Base-by-base conservation (phyloP, 148 eudicot genomes). In the Rhododendron williamsianum region DNA sequence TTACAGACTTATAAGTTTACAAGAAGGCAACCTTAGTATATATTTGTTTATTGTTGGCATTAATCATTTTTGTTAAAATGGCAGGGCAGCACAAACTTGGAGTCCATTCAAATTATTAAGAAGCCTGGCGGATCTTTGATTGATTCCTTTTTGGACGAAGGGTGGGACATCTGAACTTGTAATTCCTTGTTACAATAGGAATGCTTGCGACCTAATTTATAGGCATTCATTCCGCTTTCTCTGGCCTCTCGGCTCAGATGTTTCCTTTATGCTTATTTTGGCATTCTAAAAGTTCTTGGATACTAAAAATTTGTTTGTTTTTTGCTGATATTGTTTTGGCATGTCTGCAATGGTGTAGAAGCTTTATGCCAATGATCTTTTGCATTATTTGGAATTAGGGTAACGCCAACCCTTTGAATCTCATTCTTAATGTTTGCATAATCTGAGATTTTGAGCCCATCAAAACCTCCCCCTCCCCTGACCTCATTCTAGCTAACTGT, bases 61-160 rank as follows among this genome's bases (percentile, higher is more conserved):
- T 83, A 56, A 65, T 56, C 11, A 80, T 67, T 56, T 80, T 56
- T 82, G 84, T 60, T 78, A 30, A 78, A 85, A 87, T 93, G 87
- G 86, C 94, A 97, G 98, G 99, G 99, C 2, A 97, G 99, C 87
- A 97, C 99, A 72, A 97, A 97, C 87, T 86, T 97, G 88, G 99
- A 95, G 90, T 85, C 99, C 83, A 97, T 97, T 82, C 99, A 97
- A 86, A 97, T 97, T 82, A 97, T 97, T 67, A 97, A 97, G 94
- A 97, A 95, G 90, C 92, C 99, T 83, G 99, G 99, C 85, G 99
- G 99, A 25, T 95, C 99, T 9, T 84, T 97, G 82, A 95, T 86
- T 67, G 99, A 95, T 92, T 97, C 98, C 56, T 97, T 97, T 82
- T 71, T 97, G 69, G 98, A 97, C 88, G 99, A 97, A 86, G 99